Evolutionary conservation across 306 rosid genomes (phyloP), one percentile per base, ranked within the genome.

Genomic region (Cyclanthera cordifolia): DNA sequence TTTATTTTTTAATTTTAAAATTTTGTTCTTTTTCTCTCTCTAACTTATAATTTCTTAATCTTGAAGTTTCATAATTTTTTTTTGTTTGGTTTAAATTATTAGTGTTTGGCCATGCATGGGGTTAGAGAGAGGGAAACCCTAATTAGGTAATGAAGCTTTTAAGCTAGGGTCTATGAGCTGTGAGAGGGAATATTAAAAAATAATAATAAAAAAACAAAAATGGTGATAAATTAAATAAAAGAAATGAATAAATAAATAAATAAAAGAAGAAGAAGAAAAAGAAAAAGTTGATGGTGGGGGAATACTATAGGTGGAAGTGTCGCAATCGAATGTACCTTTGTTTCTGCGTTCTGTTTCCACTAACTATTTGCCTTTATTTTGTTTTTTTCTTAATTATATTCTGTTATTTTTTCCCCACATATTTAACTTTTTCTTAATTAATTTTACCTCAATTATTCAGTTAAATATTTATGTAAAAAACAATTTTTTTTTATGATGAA

Each of bases 251-350:
- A 55, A 55, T 5, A 79, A 84, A 84, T 67, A 57, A 63, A n/a
- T n/a, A n/a, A 83, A 87, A 80, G 79, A 85, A 28, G 72, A 39
- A 12, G 52, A 64, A 64, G 37, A 64, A 41, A 45, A 65, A 65
- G 20, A 65, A 21, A 65, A 24, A 24, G 77, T 76, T 78, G 78
- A 74, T 84, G 80, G 75, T 82, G 86, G 88, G 76, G 88, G 87
- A 76, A 79, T 52, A 80, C 80, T 17, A 58, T 80, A 78, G 90
- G 88, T 89, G 94, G 94, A 85, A 80, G 87, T 67, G 85, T 89
- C 94, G 66, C 89, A 66, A 73, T 89, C 96, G 83, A 60, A 77
- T 64, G 83, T 73, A 74, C 82, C 91, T 79, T 83, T 83, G 81
- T 65, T 63, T 63, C 69, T 63, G 69, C 69, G 32, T 39, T 15